phyloP scores from a whole-genome alignment of 148 eudicot species.

The Amaranthus palmeri region DNA sequence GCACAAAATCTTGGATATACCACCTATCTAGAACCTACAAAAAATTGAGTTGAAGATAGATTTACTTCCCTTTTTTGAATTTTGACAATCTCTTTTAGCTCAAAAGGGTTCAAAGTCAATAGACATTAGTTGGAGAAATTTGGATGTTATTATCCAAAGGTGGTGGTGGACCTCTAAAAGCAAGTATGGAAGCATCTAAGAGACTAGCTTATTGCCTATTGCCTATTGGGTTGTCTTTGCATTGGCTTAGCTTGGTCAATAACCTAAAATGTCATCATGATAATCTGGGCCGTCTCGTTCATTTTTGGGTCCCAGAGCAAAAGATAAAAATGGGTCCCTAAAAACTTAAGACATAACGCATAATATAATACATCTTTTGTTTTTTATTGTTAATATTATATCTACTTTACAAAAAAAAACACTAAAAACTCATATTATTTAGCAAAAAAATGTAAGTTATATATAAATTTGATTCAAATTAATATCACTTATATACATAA shows the following conservation, averaged over 20 bases:
- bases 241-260: constrained; percentile 15
- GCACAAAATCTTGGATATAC: neutral
- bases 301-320: too few species aligned
- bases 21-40: neutral
- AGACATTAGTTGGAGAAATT: constrained; percentile 13
- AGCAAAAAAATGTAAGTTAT: too few species aligned
- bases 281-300: too few species aligned
- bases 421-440: too few species aligned
- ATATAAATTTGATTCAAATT: too few species aligned
- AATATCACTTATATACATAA: too few species aligned
- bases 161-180: constrained; percentile 13
- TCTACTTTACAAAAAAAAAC: too few species aligned
- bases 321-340: too few species aligned
- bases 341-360: too few species aligned
- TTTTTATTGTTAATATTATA: too few species aligned
- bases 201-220: neutral
- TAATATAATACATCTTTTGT: too few species aligned
- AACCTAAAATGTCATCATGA: constrained; percentile 9
- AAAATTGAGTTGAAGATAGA: too few species aligned
- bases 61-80: neutral
- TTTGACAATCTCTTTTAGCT: neutral
- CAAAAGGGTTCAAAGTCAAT: constrained; percentile 15
- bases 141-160: neutral
- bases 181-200: constrained; percentile 8
- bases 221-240: neutral